Percentiles rank a stretch among this genome's conserved stretches.
phyloP scores from a whole-genome alignment of 2,329 filamentous ascomycete species.

The Botryosphaeria agaves region DNA sequence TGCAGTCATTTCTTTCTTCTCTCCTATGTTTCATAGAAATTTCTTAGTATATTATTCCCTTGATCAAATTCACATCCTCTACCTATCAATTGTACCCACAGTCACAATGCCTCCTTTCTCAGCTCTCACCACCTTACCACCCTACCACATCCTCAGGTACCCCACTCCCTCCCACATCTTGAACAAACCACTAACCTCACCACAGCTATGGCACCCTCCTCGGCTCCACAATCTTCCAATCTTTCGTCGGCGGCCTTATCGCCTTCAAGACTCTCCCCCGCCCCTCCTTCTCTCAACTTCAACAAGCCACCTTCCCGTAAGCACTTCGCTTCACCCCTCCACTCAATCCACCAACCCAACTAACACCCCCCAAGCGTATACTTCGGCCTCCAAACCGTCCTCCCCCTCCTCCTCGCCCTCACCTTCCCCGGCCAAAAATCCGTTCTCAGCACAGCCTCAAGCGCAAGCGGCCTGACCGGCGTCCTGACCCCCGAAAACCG shows the following conservation, averaged over 20 bases:
- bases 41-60: no score
- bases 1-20: no score
- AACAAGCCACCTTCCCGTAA: slow-evolving; percentile 68
- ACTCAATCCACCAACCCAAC: no score
- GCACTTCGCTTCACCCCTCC: slow-evolving; percentile 62
- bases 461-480: no score
- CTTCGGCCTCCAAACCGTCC: slow-evolving; percentile 64
- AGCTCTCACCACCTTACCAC: slow-evolving; percentile 42
- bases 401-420: slow-evolving; percentile 56
- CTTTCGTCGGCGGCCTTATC: slow-evolving; percentile 57
- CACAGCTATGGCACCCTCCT: slow-evolving; percentile 71
- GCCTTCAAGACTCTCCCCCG: slow-evolving; percentile 63
- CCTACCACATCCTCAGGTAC: slow-evolving; percentile 63
- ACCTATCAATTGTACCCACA: no score
- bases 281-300: slow-evolving; percentile 64
- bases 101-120: slow-evolving; percentile 27
- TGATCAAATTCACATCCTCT: no score
- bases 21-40: no score
- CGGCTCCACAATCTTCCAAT: slow-evolving; percentile 76
- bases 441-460: no score
- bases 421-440: slow-evolving; percentile 73
- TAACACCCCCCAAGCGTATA: no score
- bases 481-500: no score
- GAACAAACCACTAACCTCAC: no score
- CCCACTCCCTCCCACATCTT: slow-evolving; percentile 4